Evolutionary conservation across 768 basidiomycete species (phyloP), one percentile per base, ranked within the genome.

Genomic region (Boletus tylopilopsis): DNA sequence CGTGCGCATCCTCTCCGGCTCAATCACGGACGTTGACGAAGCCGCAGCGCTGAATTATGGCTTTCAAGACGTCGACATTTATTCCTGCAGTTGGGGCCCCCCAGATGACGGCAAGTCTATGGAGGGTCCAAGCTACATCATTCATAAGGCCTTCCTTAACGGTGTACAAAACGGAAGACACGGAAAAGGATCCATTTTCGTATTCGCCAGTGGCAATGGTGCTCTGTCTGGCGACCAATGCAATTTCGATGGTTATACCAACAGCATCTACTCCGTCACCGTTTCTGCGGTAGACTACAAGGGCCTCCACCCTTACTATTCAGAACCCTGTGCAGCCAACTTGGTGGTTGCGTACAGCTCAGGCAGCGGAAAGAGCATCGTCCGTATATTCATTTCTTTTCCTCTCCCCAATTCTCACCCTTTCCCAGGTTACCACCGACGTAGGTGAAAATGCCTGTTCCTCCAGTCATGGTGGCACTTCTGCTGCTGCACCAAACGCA

Each of bases 171-270:
- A 89, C 29, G 96, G 96, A 2, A 82, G 96, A 38, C 77, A 71
- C 23, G 93, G 94, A 21, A 92, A 90, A 62, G 96, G 96, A 1
- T 92, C 89, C 27, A 76, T 99, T 53, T 98, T 89, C 57, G 96
- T 99, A 23, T 99, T 98, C 62, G 96, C 96, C 5, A 94, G 91
- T 46, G 96, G 96, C 0, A 99, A 99, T 64, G 96, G 96, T 8
- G 96, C 92, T 25, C 79, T 78, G 8, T 77, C 79, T 47, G 91
- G 88, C 16, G 96, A 99, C 63, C 95, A 98, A 67, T 99, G 96
- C 75, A 99, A 99, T 67, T 98, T 99, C 63, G 95, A 98, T 58
- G 96, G 96, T 7, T 99, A 99, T 67, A 99, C 96, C 12, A 99
- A 99, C 65, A 91, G 88, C 61, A 94, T 98, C 50, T 97, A 91